phyloP scores from a whole-genome alignment of 148 eudicot genomes.

The Rhododendron molle region DNA sequence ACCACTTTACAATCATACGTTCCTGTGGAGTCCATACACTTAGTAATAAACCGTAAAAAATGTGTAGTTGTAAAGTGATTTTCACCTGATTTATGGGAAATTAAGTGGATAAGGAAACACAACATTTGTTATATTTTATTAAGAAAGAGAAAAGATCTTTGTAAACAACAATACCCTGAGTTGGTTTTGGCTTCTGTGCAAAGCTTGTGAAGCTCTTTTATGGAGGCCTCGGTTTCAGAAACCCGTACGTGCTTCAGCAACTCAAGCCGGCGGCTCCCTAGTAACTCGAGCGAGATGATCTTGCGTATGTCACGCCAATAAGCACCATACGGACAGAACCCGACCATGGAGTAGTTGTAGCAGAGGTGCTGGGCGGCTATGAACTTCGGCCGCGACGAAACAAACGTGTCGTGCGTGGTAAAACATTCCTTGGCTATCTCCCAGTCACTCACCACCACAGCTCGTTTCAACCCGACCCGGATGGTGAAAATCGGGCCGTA shows the following conservation, averaged over 20 bases:
- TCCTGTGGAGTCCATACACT: too few relatives aligned
- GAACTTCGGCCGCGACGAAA: not conserved
- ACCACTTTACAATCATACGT: too few relatives aligned
- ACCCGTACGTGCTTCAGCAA: constrained; percentile 7
- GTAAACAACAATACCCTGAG: constrained; percentile 5
- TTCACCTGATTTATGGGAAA: too few relatives aligned
- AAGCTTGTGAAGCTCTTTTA: constrained; percentile 3
- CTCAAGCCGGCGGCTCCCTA: constrained; percentile 3
- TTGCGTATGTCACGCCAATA: constrained; percentile 7
- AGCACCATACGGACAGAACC: constrained; percentile 6
- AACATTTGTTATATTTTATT: not conserved
- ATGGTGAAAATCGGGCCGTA: constrained; percentile 20
- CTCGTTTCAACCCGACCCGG: not conserved
- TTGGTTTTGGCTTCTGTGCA: not conserved
- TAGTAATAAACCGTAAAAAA: too few relatives aligned
- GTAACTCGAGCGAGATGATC: constrained; percentile 1
- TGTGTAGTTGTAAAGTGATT: too few relatives aligned
- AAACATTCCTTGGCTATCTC: constrained; percentile 16
- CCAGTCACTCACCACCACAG: constrained; percentile 13
- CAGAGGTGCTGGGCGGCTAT: not conserved
- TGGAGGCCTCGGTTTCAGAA: constrained; percentile 8
- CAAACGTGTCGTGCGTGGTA: not conserved
- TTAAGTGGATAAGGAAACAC: too few relatives aligned
- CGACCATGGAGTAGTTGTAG: constrained; percentile 14
- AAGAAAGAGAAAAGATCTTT: too few relatives aligned